Conservation (phyloP, 139 green algal species). For the Coccomyxa sp. region DNA sequence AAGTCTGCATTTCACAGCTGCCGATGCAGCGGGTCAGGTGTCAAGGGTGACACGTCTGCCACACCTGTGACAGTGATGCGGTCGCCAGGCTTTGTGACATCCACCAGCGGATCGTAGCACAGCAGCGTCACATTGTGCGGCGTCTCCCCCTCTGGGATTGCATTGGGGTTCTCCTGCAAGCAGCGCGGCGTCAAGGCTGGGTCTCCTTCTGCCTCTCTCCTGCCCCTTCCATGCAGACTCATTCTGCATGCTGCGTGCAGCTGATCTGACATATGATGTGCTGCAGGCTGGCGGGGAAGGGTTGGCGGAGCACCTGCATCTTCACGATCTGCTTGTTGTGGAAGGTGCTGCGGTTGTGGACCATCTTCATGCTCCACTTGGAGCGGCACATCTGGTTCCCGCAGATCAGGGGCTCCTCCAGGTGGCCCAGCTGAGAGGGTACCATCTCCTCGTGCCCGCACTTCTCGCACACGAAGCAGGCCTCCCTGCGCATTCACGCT, state of each 20-base stretch:
- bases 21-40: too few relatives aligned
- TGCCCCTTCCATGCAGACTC: background rate
- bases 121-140: slow-evolving; percentile 87
- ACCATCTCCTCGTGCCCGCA: slow-evolving; percentile 25
- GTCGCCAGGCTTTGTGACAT: slow-evolving; percentile 80
- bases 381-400: slow-evolving; percentile 41
- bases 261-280: background rate
- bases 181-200: background rate
- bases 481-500: too few relatives aligned
- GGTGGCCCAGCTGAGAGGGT: slow-evolving; percentile 52
- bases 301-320: slow-evolving; percentile 32
- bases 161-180: slow-evolving; percentile 86
- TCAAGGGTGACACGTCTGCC: too few relatives aligned
- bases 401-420: slow-evolving; percentile 82
- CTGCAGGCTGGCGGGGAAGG: background rate
- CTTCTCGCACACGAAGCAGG: slow-evolving; percentile 30
- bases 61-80: slow-evolving; percentile 71
- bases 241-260: too few relatives aligned
- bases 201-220: background rate
- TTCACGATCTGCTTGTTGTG: slow-evolving; percentile 87
- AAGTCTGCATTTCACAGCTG: too few relatives aligned
- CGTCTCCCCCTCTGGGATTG: slow-evolving; percentile 97
- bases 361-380: slow-evolving; percentile 59
- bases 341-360: slow-evolving; percentile 85
- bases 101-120: slow-evolving; percentile 79